Evolutionary conservation across 768 basidiomycete species (phyloP).

Genomic region (Termitomyces sp.): DNA sequence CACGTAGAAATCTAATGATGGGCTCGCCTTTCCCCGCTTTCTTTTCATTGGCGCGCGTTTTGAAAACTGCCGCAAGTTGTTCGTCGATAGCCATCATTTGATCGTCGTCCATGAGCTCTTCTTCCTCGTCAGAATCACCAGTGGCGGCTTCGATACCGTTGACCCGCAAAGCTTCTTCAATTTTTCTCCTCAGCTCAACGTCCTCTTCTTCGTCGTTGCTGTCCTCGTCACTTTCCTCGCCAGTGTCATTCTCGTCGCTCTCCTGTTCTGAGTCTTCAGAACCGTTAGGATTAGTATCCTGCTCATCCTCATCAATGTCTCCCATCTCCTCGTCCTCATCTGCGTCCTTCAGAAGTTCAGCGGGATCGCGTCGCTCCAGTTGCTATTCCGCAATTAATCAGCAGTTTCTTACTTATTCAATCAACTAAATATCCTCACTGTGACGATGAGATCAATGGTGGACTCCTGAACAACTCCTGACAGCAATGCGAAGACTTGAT

Average conservation of each 20-base stretch:
- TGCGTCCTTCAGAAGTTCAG: slow-evolving; percentile 48
- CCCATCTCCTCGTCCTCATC: slow-evolving; percentile 46
- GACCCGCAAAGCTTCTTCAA: slow-evolving; percentile 58
- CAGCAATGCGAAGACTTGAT: slow-evolving; percentile 74
- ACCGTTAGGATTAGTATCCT: slow-evolving; percentile 23
- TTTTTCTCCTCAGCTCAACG: slow-evolving; percentile 65
- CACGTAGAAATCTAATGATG: background rate
- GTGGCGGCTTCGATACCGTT: slow-evolving; percentile 58
- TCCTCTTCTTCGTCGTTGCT: slow-evolving; percentile 52
- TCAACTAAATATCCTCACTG: slow-evolving; percentile 49
- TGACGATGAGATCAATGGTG: slow-evolving; percentile 78
- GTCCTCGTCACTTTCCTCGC: slow-evolving; percentile 30
- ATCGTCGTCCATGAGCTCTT: slow-evolving; percentile 90
- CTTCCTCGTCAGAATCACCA: slow-evolving; percentile 60
- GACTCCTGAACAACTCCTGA: slow-evolving; percentile 63
- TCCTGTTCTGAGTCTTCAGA: slow-evolving; percentile 33
- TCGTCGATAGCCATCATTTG: slow-evolving; percentile 98
- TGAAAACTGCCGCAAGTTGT: slow-evolving; percentile 86
- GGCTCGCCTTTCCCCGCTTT: slow-evolving; percentile 64
- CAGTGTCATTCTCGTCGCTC: slow-evolving; percentile 33
- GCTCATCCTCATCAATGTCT: slow-evolving; percentile 42
- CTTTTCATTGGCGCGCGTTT: slow-evolving; percentile 57
- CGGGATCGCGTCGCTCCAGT: slow-evolving; percentile 72
- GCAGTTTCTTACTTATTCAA: background rate
- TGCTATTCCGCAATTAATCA: slow-evolving; percentile 51